phyloP scores from a whole-genome alignment of 352 stramenopile species.

The Elongisporangium anandrum region DNA sequence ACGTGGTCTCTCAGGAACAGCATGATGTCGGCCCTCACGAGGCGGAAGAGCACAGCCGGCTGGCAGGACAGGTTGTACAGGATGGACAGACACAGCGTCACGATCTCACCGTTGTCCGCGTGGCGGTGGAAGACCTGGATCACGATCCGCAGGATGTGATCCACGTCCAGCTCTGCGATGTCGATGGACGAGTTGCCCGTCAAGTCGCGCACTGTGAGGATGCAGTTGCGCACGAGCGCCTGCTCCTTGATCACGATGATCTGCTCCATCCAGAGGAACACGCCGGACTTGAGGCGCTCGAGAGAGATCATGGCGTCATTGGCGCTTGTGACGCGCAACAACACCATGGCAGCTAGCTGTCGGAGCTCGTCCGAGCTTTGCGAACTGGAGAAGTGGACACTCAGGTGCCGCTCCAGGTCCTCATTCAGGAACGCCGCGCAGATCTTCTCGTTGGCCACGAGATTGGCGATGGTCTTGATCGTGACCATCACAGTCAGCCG shows the following conservation, averaged over 20 bases:
- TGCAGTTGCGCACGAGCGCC: conserved; percentile 69
- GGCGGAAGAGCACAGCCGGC: conserved; percentile 27
- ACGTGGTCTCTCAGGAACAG: conserved; percentile 45
- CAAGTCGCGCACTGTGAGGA: conserved; percentile 71
- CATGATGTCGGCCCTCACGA: conserved; percentile 57
- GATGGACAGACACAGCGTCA: conserved; percentile 63
- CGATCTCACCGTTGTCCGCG: conserved; percentile 34
- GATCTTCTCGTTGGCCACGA: conserved; percentile 74
- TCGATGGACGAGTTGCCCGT: conserved; percentile 56
- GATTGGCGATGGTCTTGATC: conserved; percentile 74
- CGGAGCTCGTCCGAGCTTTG: conserved; percentile 44
- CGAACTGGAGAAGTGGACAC: conserved; percentile 41
- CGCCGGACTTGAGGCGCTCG: conserved; percentile 52
- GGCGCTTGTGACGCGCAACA: conserved; percentile 63
- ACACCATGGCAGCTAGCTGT: conserved; percentile 66
- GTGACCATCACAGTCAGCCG: conserved; percentile 39
- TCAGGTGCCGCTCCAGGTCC: conserved; percentile 59
- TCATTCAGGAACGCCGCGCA: conserved; percentile 69
- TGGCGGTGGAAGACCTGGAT: conserved; percentile 60
- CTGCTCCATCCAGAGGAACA: conserved; percentile 78
- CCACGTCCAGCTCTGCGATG: conserved; percentile 48
- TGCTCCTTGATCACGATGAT: conserved; percentile 74
- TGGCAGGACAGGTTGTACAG: conserved; percentile 80
- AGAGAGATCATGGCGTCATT: conserved; percentile 66
- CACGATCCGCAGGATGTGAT: conserved; percentile 60